These are phyloP conservation scores for Aspergillus incahuasiensis DNA, from an alignment of 495 filamentous ascomycete species.

Conservation along the genomic window DNA sequence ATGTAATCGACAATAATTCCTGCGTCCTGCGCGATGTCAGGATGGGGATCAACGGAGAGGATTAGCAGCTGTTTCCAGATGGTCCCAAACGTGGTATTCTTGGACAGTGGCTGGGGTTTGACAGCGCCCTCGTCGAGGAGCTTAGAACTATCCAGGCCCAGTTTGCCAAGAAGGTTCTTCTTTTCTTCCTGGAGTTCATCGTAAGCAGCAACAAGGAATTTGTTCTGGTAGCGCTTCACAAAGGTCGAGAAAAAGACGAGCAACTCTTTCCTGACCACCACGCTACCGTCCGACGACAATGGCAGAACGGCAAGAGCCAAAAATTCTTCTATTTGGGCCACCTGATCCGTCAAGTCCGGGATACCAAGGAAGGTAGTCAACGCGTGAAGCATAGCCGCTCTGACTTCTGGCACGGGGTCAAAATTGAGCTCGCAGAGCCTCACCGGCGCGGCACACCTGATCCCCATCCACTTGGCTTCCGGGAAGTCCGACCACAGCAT, in stretches of 20 bases:
- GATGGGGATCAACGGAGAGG: constrained; percentile 89
- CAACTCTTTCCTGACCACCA: constrained; percentile 87
- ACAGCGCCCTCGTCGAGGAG: constrained; percentile 12
- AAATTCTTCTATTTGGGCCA: constrained; percentile 82
- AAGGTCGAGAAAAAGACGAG: constrained; percentile 92
- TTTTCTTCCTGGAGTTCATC: constrained; percentile 86
- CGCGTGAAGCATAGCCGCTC: constrained; percentile 87
- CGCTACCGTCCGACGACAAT: constrained; percentile 87
- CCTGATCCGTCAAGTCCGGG: constrained; percentile 84
- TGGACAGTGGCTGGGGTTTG: constrained; percentile 52
- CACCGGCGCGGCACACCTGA: constrained; percentile 71
- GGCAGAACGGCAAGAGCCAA: constrained; percentile 79
- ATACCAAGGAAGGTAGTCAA: constrained; percentile 92
- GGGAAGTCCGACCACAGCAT: constrained; percentile 89
- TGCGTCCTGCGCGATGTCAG: constrained; percentile 83
- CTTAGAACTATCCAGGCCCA: constrained; percentile 24
- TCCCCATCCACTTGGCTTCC: constrained; percentile 91
- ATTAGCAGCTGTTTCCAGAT: constrained; percentile 92
- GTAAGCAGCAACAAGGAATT: constrained; percentile 86
- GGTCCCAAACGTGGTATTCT: constrained; percentile 82
- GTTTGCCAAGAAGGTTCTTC: constrained; percentile 54
- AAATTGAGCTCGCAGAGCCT: constrained; percentile 74
- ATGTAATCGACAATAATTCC: constrained; percentile 78
- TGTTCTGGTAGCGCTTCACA: constrained; percentile 83
- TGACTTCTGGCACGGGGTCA: constrained; percentile 92